Percentiles rank a stretch among this genome's conserved stretches.
Evolutionary conservation across 495 filamentous ascomycete genomes (phyloP).

Genomic region (Penicillium atrosanguineum): DNA sequence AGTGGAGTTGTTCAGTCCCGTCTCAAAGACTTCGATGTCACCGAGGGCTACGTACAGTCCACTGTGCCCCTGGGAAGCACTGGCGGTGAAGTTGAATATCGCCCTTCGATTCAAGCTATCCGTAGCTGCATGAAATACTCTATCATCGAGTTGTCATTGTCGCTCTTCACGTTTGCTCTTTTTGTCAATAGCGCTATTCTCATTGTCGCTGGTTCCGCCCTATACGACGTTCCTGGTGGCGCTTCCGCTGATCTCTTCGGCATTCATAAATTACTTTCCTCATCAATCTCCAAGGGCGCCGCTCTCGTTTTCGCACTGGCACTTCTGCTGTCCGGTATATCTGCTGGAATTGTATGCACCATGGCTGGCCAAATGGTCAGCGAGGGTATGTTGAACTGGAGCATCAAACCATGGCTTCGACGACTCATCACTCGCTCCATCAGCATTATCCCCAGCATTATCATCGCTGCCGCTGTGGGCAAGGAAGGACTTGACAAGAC

Average conservation of each 20-base stretch:
- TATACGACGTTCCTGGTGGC: slow-evolving; percentile 57
- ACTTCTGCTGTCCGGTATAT: slow-evolving; percentile 71
- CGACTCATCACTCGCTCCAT: slow-evolving; percentile 68
- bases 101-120: slow-evolving; percentile 75
- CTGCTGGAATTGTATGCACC: slow-evolving; percentile 78
- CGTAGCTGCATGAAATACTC: slow-evolving; percentile 76
- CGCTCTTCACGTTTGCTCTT: slow-evolving; percentile 88
- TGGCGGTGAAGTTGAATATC: slow-evolving; percentile 60
- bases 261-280: slow-evolving; percentile 74
- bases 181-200: slow-evolving; percentile 92
- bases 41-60: slow-evolving; percentile 53
- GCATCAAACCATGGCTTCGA: slow-evolving; percentile 66
- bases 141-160: slow-evolving; percentile 69
- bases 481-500: slow-evolving; percentile 67
- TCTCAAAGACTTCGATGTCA: slow-evolving; percentile 72
- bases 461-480: slow-evolving; percentile 77
- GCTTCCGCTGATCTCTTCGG: slow-evolving; percentile 72
- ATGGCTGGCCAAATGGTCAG: slow-evolving; percentile 83
- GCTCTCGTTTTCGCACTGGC: slow-evolving; percentile 77
- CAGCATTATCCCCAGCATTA: slow-evolving; percentile 77
- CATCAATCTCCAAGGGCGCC: slow-evolving; percentile 65
- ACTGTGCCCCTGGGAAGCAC: slow-evolving; percentile 35
- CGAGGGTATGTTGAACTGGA: slow-evolving; percentile 75
- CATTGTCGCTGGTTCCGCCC: slow-evolving; percentile 79
- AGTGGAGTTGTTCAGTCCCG: slow-evolving; percentile 83